Percentiles rank a stretch among this genome's conserved stretches.
Evolutionary conservation across 768 basidiomycete genomes (phyloP).

Genomic region (Mycena haematopus): DNA sequence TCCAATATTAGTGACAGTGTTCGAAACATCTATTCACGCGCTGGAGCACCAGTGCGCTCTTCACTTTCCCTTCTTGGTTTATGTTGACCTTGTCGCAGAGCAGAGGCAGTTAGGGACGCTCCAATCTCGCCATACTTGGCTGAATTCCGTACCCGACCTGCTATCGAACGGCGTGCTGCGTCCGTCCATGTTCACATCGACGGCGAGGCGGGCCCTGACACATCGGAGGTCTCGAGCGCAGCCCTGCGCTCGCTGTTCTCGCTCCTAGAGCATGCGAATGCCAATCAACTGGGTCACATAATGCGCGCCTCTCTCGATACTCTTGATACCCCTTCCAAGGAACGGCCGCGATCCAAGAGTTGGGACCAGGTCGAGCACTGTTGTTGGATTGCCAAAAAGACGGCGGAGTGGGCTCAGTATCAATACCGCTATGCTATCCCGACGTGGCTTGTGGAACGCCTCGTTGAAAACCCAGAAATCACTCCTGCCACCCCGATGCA

Average conservation of each 20-base stretch:
- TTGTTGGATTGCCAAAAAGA: constrained; percentile 80
- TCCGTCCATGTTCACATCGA: constrained; percentile 90
- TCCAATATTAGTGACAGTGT: constrained; percentile 71
- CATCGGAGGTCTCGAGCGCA: constrained; percentile 75
- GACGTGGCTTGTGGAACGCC: constrained; percentile 79
- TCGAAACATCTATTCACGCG: constrained; percentile 62
- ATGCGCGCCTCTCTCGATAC: constrained; percentile 76
- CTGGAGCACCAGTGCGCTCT: constrained; percentile 75
- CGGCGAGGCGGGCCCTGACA: constrained; percentile 84
- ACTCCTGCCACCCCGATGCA: constrained; percentile 56
- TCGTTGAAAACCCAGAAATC: constrained; percentile 67
- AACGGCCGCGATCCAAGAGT: constrained; percentile 29
- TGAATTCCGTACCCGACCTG: constrained; percentile 83
- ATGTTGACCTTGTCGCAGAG: constrained; percentile 45
- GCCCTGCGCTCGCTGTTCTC: constrained; percentile 74
- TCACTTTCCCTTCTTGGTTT: constrained; percentile 7
- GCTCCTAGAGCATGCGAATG: constrained; percentile 78
- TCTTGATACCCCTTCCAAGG: constrained; percentile 55
- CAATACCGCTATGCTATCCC: constrained; percentile 94
- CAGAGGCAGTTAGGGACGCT: constrained; percentile 67
- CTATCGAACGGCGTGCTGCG: constrained; percentile 81
- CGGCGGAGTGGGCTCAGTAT: constrained; percentile 89
- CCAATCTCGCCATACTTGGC: constrained; percentile 80
- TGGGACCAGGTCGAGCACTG: constrained; percentile 79
- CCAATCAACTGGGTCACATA: constrained; percentile 72